Percentiles rank a stretch among this genome's conserved stretches.
Conservation (phyloP, 768 basidiomycete species). For the Arthromyces matolae region DNA sequence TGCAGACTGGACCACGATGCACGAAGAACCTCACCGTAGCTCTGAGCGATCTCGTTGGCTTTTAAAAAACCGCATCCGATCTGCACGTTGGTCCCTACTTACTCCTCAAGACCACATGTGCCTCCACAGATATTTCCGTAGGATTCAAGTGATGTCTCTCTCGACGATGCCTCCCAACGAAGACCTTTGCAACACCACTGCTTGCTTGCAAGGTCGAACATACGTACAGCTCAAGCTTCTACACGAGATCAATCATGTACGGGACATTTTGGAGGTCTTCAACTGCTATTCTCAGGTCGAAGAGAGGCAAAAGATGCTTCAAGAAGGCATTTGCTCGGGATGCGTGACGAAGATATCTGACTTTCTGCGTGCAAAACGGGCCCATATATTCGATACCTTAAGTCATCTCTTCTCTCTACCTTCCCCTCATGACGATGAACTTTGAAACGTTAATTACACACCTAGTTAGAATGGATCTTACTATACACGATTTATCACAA, state of each 20-base stretch:
- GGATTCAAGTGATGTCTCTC: slow-evolving; percentile 2
- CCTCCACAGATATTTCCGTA: slow-evolving; percentile 2
- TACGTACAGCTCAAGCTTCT: not conserved
- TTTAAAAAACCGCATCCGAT: slow-evolving; percentile 4
- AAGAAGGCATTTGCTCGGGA: slow-evolving; percentile 1
- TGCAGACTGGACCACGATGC: not conserved
- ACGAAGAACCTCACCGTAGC: slow-evolving; percentile 1
- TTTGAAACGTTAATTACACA: no score
- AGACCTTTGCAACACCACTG: not conserved
- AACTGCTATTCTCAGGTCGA: not conserved
- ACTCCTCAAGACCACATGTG: slow-evolving; percentile 9
- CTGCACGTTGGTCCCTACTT: slow-evolving; percentile 1
- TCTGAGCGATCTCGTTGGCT: slow-evolving; percentile 1
- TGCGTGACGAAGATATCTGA: slow-evolving; percentile 1
- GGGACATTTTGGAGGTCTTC: not conserved
- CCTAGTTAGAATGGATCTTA: not conserved
- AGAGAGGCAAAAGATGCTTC: not conserved
- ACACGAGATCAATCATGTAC: slow-evolving; percentile 1
- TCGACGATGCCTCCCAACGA: not conserved
- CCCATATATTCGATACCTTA: not conserved
- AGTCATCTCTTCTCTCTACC: not conserved
- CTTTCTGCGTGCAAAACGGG: not conserved
- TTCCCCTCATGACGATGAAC: not conserved
- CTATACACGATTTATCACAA: not conserved
- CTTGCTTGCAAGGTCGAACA: slow-evolving; percentile 1